Evolutionary conservation across 2,329 filamentous ascomycete genomes (phyloP).

Genomic region (Stagonosporopsis vannaccii): DNA sequence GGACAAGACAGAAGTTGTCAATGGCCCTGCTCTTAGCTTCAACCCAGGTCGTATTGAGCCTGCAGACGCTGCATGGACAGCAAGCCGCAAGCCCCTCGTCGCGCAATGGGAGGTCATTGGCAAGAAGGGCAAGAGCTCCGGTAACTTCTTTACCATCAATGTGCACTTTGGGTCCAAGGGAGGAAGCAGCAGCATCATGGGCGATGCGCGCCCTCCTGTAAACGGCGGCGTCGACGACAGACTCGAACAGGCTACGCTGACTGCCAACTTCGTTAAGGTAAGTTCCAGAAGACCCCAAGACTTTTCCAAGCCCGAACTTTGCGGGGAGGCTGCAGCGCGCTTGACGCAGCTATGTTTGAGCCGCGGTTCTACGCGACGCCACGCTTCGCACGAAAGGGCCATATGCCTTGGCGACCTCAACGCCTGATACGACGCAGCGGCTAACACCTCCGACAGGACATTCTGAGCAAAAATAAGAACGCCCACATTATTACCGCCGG

Average conservation of each 20-base stretch:
- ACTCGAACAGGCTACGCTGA: constrained; percentile 63
- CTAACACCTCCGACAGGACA: constrained; percentile 46
- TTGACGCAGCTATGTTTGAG: constrained; percentile 10
- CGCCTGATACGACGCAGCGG: constrained; percentile 24
- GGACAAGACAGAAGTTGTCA: constrained; percentile 65
- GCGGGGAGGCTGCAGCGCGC: constrained; percentile 25
- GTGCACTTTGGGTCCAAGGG: constrained; percentile 74
- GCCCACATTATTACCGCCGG: constrained; percentile 68
- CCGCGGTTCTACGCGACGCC: constrained; percentile 23
- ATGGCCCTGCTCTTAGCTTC: constrained; percentile 66
- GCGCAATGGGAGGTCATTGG: constrained; percentile 70
- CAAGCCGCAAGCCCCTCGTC: constrained; percentile 71
- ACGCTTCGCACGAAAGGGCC: constrained; percentile 24
- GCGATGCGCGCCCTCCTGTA: constrained; percentile 70
- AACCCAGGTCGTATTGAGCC: constrained; percentile 76
- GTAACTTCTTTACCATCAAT: constrained; percentile 72
- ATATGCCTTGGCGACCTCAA: not conserved
- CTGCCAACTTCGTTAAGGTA: constrained; percentile 55
- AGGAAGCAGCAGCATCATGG: constrained; percentile 69
- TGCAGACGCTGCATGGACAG: constrained; percentile 64
- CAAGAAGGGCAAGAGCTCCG: constrained; percentile 53
- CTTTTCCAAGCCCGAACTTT: constrained; percentile 13
- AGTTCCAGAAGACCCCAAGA: constrained; percentile 15
- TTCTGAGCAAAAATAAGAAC: constrained; percentile 63
- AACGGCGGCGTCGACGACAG: constrained; percentile 69